Evolutionary conservation across 768 basidiomycete genomes (phyloP).

Genomic region (Serendipita sp.): DNA sequence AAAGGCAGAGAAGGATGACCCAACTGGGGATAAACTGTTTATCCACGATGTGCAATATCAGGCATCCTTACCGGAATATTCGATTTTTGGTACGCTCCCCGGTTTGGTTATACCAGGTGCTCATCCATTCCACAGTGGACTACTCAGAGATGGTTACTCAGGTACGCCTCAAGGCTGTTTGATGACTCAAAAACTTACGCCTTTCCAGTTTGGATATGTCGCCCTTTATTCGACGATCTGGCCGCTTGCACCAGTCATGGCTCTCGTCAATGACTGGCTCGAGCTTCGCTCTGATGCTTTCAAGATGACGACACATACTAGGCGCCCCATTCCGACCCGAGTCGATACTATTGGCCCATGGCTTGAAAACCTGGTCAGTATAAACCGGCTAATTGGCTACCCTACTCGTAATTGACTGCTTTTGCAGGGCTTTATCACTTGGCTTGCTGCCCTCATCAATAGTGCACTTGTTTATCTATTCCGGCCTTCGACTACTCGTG

Average conservation of each 20-base stretch:
- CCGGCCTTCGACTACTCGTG: conserved; percentile 27
- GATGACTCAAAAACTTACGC: background rate
- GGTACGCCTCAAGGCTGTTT: conserved; percentile 1
- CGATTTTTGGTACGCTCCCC: conserved; percentile 39
- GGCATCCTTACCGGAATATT: conserved; percentile 64
- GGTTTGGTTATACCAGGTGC: background rate
- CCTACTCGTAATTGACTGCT: background rate
- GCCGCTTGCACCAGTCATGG: conserved; percentile 80
- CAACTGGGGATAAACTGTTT: conserved; percentile 45
- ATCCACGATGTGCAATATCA: conserved; percentile 64
- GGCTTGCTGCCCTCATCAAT: conserved; percentile 79
- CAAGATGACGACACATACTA: conserved; percentile 76
- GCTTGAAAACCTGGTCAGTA: conserved; percentile 63
- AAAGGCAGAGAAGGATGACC: background rate
- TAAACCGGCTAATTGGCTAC: background rate
- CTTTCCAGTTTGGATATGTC: conserved; percentile 61
- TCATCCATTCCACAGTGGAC: conserved; percentile 28
- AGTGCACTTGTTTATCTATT: conserved; percentile 86
- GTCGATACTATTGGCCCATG: conserved; percentile 89
- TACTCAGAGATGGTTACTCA: conserved; percentile 96
- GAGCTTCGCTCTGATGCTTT: conserved; percentile 89
- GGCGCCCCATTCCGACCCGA: conserved; percentile 73
- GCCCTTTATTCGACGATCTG: conserved; percentile 87
- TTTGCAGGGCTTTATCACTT: conserved; percentile 51
- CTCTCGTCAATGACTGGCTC: conserved; percentile 80